phyloP scores from a whole-genome alignment of 2,329 filamentous ascomycete genomes.

The Trichoderma atrobrunneum region DNA sequence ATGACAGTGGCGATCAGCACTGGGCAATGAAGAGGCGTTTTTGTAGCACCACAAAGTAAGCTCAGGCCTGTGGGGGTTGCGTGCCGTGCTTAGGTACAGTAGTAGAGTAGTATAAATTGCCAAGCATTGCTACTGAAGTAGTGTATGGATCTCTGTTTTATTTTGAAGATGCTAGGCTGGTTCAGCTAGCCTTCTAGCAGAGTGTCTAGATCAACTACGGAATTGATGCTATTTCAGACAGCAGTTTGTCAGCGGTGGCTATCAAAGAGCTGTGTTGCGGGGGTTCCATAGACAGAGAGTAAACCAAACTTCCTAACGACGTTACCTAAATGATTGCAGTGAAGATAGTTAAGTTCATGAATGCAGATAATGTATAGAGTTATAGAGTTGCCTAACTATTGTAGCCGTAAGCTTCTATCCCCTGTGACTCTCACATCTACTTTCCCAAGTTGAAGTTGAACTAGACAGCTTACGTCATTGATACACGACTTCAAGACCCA shows the following conservation, averaged over 20 bases:
- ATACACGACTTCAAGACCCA: neutral
- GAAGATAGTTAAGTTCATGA: too few relatives aligned
- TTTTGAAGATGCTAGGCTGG: neutral
- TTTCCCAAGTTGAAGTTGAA: neutral
- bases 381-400: too few relatives aligned
- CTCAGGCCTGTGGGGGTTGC: neutral
- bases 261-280: neutral
- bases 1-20: neutral
- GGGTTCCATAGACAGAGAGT: too few relatives aligned
- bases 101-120: neutral
- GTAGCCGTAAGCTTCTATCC: too few relatives aligned
- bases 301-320: too few relatives aligned
- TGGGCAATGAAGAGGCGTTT: neutral
- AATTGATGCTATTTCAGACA: too few relatives aligned
- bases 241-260: too few relatives aligned
- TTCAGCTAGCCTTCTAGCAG: neutral
- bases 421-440: neutral
- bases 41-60: neutral
- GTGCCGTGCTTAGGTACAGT: neutral
- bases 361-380: too few relatives aligned
- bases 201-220: neutral
- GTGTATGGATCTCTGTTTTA: neutral
- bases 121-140: neutral
- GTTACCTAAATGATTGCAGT: too few relatives aligned
- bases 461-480: constrained; percentile 1